Evolutionary conservation across 148 eudicot species (phyloP).

Genomic region (Cornus kousa): DNA sequence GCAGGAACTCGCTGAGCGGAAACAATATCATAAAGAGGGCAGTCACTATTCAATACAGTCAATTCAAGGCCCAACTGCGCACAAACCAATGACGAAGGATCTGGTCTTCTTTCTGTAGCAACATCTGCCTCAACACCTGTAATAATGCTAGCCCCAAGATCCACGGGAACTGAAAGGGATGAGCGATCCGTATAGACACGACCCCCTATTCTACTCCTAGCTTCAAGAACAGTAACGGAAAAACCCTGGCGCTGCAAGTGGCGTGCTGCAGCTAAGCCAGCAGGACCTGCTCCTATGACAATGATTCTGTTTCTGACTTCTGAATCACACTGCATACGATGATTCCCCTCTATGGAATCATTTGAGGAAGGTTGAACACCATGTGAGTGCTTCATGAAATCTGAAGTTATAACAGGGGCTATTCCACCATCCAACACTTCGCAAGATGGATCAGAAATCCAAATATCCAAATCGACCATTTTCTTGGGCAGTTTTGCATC

Average conservation of each 20-base stretch:
- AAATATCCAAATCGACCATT: conserved; percentile 24
- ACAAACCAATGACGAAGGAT: conserved; percentile 94
- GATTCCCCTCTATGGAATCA: conserved; percentile 24
- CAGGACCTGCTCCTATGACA: conserved; percentile 96
- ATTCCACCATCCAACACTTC: conserved; percentile 31
- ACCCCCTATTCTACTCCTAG: conserved; percentile 87
- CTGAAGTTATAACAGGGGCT: conserved; percentile 16
- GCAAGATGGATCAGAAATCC: conserved; percentile 20
- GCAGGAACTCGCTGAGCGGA: conserved; percentile 84
- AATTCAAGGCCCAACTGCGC: conserved; percentile 95
- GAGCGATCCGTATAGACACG: conserved; percentile 86
- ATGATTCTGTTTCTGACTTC: conserved; percentile 59
- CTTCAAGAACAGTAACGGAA: conserved; percentile 81
- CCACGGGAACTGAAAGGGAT: conserved; percentile 97
- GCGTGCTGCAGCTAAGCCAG: conserved; percentile 94
- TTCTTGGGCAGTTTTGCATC: conserved; percentile 19
- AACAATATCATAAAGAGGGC: conserved; percentile 92
- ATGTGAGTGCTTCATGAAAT: conserved; percentile 14
- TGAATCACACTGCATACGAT: conserved; percentile 30
- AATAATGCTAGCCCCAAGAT: conserved; percentile 99
- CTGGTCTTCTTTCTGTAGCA: conserved; percentile 88
- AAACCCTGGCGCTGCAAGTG: conserved; percentile 96
- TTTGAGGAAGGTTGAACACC: conserved; percentile 17
- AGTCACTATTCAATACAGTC: conserved; percentile 92
- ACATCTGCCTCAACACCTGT: conserved; percentile 99